Evolutionary conservation across 805 yeast species (phyloP).

Genomic region (Kluyveromyces siamensis): DNA sequence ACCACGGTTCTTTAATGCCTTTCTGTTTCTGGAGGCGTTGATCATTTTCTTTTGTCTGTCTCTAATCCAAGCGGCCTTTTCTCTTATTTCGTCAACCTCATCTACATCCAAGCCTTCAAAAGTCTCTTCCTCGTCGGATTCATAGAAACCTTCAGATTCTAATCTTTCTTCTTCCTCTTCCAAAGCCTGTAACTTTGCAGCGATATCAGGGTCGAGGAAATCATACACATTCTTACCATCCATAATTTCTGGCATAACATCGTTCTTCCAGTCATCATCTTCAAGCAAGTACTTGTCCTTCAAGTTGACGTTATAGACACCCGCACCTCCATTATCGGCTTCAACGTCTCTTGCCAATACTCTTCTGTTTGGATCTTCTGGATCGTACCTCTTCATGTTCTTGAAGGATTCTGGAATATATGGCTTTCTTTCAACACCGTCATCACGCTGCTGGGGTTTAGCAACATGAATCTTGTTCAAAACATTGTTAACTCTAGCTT

Average conservation of each 20-base stretch:
- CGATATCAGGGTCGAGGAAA: conserved; percentile 92
- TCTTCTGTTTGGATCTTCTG: conserved; percentile 74
- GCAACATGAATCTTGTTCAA: conserved; percentile 95
- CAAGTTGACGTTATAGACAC: conserved; percentile 90
- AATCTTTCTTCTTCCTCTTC: conserved; percentile 96
- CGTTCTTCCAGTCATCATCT: conserved; percentile 96
- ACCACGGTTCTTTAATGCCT: conserved; percentile 77
- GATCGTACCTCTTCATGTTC: conserved; percentile 56
- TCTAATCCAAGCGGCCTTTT: conserved; percentile 93
- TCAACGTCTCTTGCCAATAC: conserved; percentile 81
- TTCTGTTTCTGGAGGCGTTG: conserved; percentile 77
- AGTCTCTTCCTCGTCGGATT: conserved; percentile 63
- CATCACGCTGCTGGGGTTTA: conserved; percentile 82
- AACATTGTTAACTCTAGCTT: conserved; percentile 80
- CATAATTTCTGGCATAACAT: conserved; percentile 91
- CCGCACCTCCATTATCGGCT: conserved; percentile 96
- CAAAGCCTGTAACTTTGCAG: conserved; percentile 83
- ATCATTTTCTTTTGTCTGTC: conserved; percentile 91
- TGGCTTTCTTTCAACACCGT: conserved; percentile 59
- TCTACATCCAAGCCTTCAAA: conserved; percentile 64
- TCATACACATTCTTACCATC: conserved; percentile 97
- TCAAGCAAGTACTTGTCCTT: conserved; percentile 88
- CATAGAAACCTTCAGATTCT: conserved; percentile 92
- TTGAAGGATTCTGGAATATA: conserved; percentile 72
- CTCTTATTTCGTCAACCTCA: conserved; percentile 58